Conservation (phyloP, 352 stramenopile genomes). For the Pythium utonaiense region DNA sequence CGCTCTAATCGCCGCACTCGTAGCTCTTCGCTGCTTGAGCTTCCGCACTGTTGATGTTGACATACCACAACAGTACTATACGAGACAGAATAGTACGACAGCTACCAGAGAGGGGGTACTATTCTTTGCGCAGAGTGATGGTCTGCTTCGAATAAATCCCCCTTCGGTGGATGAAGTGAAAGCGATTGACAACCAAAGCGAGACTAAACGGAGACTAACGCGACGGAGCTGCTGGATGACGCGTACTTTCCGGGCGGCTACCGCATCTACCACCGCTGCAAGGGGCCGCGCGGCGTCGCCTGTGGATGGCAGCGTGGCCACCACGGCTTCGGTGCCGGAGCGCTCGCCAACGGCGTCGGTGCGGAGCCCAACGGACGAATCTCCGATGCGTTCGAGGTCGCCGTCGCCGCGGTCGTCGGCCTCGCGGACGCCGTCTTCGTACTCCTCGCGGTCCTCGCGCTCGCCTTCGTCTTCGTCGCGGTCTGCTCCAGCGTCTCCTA, state of each 20-base stretch:
- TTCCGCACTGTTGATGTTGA: background rate
- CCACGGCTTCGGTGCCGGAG: background rate
- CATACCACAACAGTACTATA: background rate
- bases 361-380: background rate
- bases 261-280: background rate
- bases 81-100: background rate
- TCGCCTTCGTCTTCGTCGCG: background rate
- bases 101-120: background rate
- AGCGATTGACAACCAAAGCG: background rate
- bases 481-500: background rate
- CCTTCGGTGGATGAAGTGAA: background rate
- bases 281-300: background rate
- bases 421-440: background rate
- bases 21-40: conserved; percentile 1
- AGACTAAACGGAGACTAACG: background rate
- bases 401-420: background rate
- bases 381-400: background rate
- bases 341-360: background rate
- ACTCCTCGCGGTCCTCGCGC: background rate
- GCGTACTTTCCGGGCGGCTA: background rate
- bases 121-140: background rate
- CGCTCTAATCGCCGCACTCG: background rate
- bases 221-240: background rate
- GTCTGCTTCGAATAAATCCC: conserved; percentile 2
- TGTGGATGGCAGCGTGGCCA: background rate